A percentile compares a stretch with the other conserved stretches of the same genome.
Evolutionary conservation across 257 asterid species (phyloP).

Genomic region (Anisodus tanguticus): DNA sequence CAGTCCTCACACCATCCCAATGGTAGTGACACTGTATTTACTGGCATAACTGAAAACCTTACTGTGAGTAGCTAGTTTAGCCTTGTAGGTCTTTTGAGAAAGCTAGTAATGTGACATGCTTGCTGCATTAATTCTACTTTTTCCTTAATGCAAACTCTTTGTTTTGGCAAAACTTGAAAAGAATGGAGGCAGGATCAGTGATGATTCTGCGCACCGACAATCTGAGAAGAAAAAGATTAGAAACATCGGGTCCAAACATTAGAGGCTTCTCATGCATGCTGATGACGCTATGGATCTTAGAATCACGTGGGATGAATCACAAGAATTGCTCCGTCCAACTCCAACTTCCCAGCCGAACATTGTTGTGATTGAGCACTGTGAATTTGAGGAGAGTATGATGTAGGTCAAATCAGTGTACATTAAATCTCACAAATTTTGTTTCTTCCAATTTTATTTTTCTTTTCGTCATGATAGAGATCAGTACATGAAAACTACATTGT

Average conservation of each 20-base stretch:
- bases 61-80: conserved; percentile 50
- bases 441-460: not conserved
- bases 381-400: conserved; percentile 86
- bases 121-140: not conserved
- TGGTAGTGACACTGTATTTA: conserved; percentile 51
- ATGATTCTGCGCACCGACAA: conserved; percentile 50
- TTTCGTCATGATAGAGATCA: not conserved
- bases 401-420: conserved; percentile 30
- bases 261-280: conserved; percentile 75
- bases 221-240: conserved; percentile 71
- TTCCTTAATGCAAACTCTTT: not conserved
- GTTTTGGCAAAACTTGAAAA: conserved; percentile 34
- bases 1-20: conserved; percentile 43
- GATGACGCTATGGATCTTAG: conserved; percentile 77
- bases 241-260: conserved; percentile 67
- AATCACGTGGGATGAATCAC: conserved; percentile 91
- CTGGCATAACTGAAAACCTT: conserved; percentile 54
- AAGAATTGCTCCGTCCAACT: conserved; percentile 77
- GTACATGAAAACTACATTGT: conserved; percentile 24
- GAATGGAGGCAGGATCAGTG: conserved; percentile 62
- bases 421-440: not conserved
- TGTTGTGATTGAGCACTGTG: conserved; percentile 63
- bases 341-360: conserved; percentile 62
- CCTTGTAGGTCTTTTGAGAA: conserved; percentile 4
- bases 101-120: not conserved